These are phyloP conservation scores for Cochlearia excelsa DNA, from an alignment of 345 rosid genomes.

Conservation along the genomic window DNA sequence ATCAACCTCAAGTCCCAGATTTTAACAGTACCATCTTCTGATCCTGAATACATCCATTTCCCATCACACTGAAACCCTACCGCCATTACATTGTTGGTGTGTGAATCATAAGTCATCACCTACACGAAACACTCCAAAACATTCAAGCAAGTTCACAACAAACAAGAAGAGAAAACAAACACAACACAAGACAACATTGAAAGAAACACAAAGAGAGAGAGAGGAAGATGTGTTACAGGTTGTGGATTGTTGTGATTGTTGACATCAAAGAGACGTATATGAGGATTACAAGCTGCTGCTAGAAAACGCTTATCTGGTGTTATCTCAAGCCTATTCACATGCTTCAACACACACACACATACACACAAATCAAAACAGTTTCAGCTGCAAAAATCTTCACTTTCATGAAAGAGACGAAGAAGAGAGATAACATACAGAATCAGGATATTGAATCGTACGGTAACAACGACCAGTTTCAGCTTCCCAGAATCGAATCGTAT, in stretches of 20 bases:
- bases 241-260: slow-evolving; percentile 62
- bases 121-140: slow-evolving; percentile 24
- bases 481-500: slow-evolving; percentile 89
- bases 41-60: slow-evolving; percentile 99
- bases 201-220: not conserved
- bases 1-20: slow-evolving; percentile 91
- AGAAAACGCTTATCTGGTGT: slow-evolving; percentile 77
- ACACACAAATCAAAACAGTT: too few species aligned
- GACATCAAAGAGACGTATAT: slow-evolving; percentile 82
- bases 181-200: not conserved
- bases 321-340: slow-evolving; percentile 92
- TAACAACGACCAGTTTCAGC: slow-evolving; percentile 93
- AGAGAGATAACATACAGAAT: slow-evolving; percentile 44
- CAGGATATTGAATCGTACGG: slow-evolving; percentile 88
- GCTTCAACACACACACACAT: slow-evolving; percentile 35
- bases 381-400: too few species aligned
- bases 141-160: too few species aligned
- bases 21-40: slow-evolving; percentile 95
- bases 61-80: slow-evolving; percentile 98
- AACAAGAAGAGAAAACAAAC: too few species aligned
- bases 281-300: slow-evolving; percentile 96
- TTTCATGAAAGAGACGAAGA: too few species aligned
- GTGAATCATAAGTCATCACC: slow-evolving; percentile 93
- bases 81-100: slow-evolving; percentile 93
- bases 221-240: slow-evolving; percentile 44